A percentile compares a stretch with the other conserved stretches of the same genome.
These are phyloP conservation scores for Russula vinacea DNA, from an alignment of 768 basidiomycete genomes.

Conservation along the genomic window DNA sequence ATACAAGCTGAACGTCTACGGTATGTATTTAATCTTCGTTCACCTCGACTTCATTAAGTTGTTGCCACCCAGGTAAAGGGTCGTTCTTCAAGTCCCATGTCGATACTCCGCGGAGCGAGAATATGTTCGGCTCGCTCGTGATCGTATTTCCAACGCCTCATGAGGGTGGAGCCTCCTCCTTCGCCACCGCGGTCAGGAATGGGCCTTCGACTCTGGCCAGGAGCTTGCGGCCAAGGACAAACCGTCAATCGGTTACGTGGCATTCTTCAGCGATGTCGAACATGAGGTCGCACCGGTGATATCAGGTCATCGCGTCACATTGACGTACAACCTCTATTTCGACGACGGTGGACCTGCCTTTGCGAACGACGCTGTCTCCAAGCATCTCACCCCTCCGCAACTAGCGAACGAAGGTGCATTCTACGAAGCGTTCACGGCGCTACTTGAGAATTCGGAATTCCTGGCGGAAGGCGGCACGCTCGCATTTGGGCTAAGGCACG, in stretches of 20 bases:
- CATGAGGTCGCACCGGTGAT: constrained; percentile 46
- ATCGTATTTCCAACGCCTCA: constrained; percentile 48
- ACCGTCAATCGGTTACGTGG: constrained; percentile 38
- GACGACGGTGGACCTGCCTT: constrained; percentile 1
- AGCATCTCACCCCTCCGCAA: background rate
- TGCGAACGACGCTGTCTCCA: background rate
- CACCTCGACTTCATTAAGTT: too few species aligned
- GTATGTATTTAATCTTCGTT: background rate
- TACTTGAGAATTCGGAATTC: constrained; percentile 38
- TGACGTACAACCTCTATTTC: constrained; percentile 46
- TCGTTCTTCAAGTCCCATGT: constrained; percentile 52
- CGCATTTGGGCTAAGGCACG: constrained; percentile 41
- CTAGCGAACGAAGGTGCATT: constrained; percentile 16
- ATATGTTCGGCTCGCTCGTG: constrained; percentile 54
- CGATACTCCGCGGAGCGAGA: constrained; percentile 45
- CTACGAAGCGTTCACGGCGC: constrained; percentile 27
- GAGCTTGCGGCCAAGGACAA: constrained; percentile 20
- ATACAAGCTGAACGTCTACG: constrained; percentile 4
- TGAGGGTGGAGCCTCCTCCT: constrained; percentile 47
- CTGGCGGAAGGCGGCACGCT: constrained; percentile 43
- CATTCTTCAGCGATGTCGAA: constrained; percentile 47
- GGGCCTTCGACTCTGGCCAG: constrained; percentile 41
- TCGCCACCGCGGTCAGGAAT: constrained; percentile 37
- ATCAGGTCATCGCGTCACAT: constrained; percentile 42
- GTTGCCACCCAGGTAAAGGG: background rate